phyloP scores from a whole-genome alignment of 2,329 filamentous ascomycete species.

The Aplosporella prunicola region DNA sequence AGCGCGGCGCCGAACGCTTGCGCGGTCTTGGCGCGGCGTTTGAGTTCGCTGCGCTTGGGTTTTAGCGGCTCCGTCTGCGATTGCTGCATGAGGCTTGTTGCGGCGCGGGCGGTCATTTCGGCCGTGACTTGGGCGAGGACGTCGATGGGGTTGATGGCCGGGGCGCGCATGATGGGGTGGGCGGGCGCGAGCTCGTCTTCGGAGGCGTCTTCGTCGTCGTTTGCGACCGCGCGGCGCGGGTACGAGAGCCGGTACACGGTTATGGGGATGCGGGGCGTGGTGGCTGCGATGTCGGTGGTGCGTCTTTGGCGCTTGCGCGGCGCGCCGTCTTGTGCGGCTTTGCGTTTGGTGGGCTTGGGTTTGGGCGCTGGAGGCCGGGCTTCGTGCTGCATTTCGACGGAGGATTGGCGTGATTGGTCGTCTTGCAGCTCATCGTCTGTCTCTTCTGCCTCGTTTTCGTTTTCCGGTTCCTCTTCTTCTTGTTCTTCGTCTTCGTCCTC shows the following conservation, averaged over 20 bases:
- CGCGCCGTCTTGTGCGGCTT: conserved; percentile 1
- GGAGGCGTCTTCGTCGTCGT: conserved; percentile 15
- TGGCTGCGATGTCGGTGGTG: conserved; percentile 1
- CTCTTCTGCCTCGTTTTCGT: conserved; percentile 1
- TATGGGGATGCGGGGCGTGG: conserved; percentile 17
- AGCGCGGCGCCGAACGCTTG: conserved; percentile 40
- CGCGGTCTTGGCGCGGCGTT: conserved; percentile 38
- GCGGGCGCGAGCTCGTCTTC: conserved; percentile 26
- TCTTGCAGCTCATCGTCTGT: not conserved
- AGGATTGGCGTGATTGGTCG: not conserved
- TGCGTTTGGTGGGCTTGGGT: conserved; percentile 13
- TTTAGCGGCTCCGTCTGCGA: conserved; percentile 29
- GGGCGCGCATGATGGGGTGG: conserved; percentile 29
- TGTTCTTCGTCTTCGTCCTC: conserved; percentile 9
- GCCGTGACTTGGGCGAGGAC: conserved; percentile 42
- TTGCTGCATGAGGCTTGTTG: conserved; percentile 32
- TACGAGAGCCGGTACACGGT: conserved; percentile 22
- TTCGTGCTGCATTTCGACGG: not conserved
- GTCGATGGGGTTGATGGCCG: conserved; percentile 41
- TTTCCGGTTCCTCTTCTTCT: conserved; percentile 8
- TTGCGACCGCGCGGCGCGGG: conserved; percentile 13
- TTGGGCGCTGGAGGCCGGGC: conserved; percentile 10
- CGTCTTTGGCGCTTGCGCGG: conserved; percentile 23
- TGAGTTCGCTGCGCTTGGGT: conserved; percentile 31
- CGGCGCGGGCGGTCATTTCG: conserved; percentile 39